phyloP scores from a whole-genome alignment of 495 filamentous ascomycete species.

The Penicillium canariense region DNA sequence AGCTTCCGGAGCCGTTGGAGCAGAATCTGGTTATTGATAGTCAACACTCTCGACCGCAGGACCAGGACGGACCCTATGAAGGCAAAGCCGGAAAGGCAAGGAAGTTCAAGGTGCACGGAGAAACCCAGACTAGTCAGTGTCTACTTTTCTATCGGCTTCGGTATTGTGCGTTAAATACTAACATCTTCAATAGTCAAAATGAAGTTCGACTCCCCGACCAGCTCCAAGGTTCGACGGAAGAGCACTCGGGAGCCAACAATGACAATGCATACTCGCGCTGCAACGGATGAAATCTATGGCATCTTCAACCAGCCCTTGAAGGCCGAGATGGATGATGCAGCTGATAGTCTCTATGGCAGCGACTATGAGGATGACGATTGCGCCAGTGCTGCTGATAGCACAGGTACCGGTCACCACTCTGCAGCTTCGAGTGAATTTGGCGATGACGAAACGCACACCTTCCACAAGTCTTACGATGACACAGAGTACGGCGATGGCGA shows the following conservation, averaged over 20 bases:
- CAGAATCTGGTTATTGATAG: constrained; percentile 31
- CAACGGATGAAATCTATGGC: constrained; percentile 95
- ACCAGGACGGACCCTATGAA: constrained; percentile 38
- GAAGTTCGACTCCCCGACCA: constrained; percentile 82
- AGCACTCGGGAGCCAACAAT: constrained; percentile 84
- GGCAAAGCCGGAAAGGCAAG: constrained; percentile 42
- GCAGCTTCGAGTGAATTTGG: constrained; percentile 61
- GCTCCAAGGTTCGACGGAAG: constrained; percentile 71
- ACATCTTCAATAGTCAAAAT: constrained; percentile 67
- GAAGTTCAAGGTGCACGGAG: constrained; percentile 72
- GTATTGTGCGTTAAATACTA: constrained; percentile 14
- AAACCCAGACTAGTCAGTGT: constrained; percentile 76
- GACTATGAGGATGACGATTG: constrained; percentile 72
- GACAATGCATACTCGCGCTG: constrained; percentile 93
- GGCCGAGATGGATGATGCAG: constrained; percentile 41
- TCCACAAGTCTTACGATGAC: constrained; percentile 39
- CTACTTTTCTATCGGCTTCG: not conserved
- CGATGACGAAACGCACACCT: constrained; percentile 56
- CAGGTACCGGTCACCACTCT: constrained; percentile 67
- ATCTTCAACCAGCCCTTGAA: constrained; percentile 92
- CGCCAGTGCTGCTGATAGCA: constrained; percentile 79
- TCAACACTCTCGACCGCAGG: constrained; percentile 13
- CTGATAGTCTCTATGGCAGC: constrained; percentile 48
- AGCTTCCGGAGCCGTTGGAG: constrained; percentile 26
- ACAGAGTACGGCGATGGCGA: constrained; percentile 49